These are phyloP conservation scores for bread wheat (Triticum aestivum) DNA, from an alignment of 176 grass and related monocot genomes.

Conservation along the genomic window IWGSC_CS_RefSeq_v2.1 NC_057795.1:42606045-42606544, in stretches of 20 bases:
- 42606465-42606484: constrained; percentile 54
- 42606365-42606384: neutral
- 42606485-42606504: neutral
- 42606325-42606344: neutral
- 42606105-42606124: neutral
- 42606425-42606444: constrained; percentile 18
- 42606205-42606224: constrained; percentile 70
- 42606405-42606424: constrained; percentile 8
- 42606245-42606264: constrained; percentile 79
- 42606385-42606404: constrained; percentile 41
- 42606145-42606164: constrained; percentile 50
- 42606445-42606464: constrained; percentile 30
- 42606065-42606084: constrained; percentile 23
- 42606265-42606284: constrained; percentile 63
- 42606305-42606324: neutral
- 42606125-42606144: constrained; percentile 31
- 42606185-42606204: constrained; percentile 66
- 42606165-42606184: constrained; percentile 60
- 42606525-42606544: neutral
- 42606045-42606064: constrained; percentile 16
- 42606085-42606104: neutral
- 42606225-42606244: constrained; percentile 75
- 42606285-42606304: constrained; percentile 35
- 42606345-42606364: neutral
- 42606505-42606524: neutral